Conservation (phyloP, 2,329 filamentous ascomycete species). For the Exophiala viscosa region DNA sequence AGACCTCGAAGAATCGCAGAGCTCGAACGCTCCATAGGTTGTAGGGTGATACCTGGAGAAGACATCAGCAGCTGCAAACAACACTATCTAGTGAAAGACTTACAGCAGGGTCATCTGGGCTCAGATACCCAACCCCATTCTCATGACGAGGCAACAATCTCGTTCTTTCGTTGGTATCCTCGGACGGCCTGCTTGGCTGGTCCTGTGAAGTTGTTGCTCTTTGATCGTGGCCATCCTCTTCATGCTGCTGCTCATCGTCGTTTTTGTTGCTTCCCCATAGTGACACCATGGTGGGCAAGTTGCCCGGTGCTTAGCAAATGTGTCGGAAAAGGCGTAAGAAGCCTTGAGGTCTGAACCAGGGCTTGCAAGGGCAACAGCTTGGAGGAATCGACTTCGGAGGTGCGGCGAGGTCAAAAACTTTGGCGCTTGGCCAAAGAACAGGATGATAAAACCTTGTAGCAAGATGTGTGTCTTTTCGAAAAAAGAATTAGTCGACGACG, state of each 20-base stretch:
- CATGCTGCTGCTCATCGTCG: constrained; percentile 35
- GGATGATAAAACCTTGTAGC: too few species aligned
- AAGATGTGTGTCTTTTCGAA: too few species aligned
- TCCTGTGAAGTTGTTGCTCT: constrained; percentile 16
- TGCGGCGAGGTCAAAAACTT: too few species aligned
- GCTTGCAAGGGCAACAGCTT: not conserved
- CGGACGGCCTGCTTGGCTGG: constrained; percentile 22
- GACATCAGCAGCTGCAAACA: not conserved
- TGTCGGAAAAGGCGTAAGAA: too few species aligned
- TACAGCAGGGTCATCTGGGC: constrained; percentile 78
- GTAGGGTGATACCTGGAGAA: constrained; percentile 68
- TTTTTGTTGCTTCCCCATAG: constrained; percentile 56
- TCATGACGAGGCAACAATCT: constrained; percentile 58
- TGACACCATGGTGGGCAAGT: constrained; percentile 43
- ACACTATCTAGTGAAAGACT: constrained; percentile 30
- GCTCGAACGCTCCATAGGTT: constrained; percentile 89
- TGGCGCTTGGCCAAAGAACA: too few species aligned
- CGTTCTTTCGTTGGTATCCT: constrained; percentile 57
- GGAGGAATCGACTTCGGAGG: not conserved
- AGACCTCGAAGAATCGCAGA: constrained; percentile 70
- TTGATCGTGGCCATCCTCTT: constrained; percentile 29
- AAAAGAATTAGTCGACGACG: too few species aligned
- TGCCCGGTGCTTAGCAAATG: too few species aligned
- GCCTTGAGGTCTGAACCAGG: too few species aligned
- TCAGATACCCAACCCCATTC: constrained; percentile 65